Percentiles rank a stretch among this genome's conserved stretches.
phyloP scores from a whole-genome alignment of 169 alveolate genomes.

The Plasmodium blacklocki region DNA sequence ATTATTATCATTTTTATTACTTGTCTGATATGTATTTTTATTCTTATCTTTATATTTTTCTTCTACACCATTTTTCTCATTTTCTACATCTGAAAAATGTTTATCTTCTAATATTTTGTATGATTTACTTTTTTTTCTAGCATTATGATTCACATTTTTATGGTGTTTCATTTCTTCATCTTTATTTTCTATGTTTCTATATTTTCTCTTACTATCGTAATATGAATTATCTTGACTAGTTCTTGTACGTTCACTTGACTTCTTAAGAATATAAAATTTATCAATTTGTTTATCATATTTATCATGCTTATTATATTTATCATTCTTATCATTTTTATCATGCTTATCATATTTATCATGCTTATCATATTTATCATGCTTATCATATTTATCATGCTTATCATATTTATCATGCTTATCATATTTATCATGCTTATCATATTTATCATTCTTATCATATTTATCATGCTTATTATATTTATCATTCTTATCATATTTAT shows the following conservation, averaged over 20 bases:
- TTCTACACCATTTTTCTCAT: background rate
- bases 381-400: background rate
- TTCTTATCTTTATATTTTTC: background rate
- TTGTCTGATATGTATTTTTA: background rate
- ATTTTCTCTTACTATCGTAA: too few relatives aligned
- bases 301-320: too few relatives aligned
- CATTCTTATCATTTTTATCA: background rate
- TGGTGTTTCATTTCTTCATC: too few relatives aligned
- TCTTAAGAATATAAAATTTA: too few relatives aligned
- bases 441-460: background rate
- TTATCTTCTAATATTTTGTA: background rate
- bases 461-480: background rate
- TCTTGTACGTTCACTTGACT: too few relatives aligned
- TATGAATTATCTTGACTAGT: too few relatives aligned
- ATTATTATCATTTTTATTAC: background rate
- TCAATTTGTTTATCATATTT: too few relatives aligned
- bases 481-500: background rate
- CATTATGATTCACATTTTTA: too few relatives aligned
- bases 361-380: background rate
- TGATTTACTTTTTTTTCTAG: too few relatives aligned
- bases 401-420: background rate
- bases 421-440: background rate
- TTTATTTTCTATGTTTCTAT: too few relatives aligned
- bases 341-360: background rate
- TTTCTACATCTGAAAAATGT: background rate